Evolutionary conservation across 2,329 filamentous ascomycete species (phyloP).

Genomic region (Septoria linicola): DNA sequence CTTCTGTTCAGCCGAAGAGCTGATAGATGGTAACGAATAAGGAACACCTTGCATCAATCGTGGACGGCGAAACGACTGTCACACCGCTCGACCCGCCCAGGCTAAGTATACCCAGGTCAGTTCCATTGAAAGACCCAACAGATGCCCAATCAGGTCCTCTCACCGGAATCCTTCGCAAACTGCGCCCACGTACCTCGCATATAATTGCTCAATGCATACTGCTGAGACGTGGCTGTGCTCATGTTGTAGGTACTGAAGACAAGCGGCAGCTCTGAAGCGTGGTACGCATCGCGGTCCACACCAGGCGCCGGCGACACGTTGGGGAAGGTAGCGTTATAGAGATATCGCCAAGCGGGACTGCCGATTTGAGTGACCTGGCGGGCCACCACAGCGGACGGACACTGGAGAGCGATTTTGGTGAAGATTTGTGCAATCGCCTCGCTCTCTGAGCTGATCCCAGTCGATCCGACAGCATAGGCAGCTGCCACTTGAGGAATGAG

Average conservation of each 20-base stretch:
- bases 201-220: slow-evolving; percentile 34
- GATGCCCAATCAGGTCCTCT: slow-evolving; percentile 21
- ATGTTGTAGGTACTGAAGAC: slow-evolving; percentile 42
- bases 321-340: slow-evolving; percentile 44
- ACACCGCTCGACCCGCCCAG: neutral
- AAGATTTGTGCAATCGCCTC: neutral
- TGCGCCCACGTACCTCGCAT: slow-evolving; percentile 37
- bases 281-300: slow-evolving; percentile 43
- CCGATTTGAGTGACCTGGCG: neutral
- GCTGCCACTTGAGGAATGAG: neutral
- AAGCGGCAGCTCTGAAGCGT: slow-evolving; percentile 43
- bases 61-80: neutral
- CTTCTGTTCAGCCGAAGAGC: too few species aligned
- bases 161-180: slow-evolving; percentile 38
- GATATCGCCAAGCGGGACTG: neutral
- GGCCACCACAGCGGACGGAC: neutral
- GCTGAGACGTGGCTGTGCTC: slow-evolving; percentile 24
- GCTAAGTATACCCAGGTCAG: neutral
- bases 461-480: neutral
- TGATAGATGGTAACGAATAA: neutral
- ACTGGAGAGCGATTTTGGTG: neutral
- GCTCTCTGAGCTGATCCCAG: neutral
- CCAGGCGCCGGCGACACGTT: slow-evolving; percentile 43
- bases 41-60: neutral
- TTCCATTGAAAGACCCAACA: neutral